A percentile compares a stretch with the other conserved stretches of the same genome.
phyloP scores from a whole-genome alignment of 2,329 filamentous ascomycete species.

The Coniochaeta prunicola region DNA sequence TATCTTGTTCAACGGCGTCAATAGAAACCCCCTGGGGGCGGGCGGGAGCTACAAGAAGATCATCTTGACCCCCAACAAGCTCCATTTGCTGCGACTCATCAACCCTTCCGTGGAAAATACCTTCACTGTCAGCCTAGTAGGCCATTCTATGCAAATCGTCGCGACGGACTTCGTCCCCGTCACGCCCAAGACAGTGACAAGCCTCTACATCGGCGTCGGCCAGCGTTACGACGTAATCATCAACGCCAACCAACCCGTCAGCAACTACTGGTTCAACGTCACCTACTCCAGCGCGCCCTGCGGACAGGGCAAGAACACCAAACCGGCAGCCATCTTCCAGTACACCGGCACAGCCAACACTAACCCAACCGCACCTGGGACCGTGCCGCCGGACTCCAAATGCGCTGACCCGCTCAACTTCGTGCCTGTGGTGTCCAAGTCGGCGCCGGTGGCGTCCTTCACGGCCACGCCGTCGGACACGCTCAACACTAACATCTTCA shows the following conservation, averaged over 20 bases:
- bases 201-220: constrained; percentile 40
- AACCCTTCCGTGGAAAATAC: constrained; percentile 41
- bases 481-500: constrained; percentile 9
- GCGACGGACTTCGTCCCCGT: constrained; percentile 44
- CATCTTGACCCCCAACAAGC: constrained; percentile 31
- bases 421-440: constrained; percentile 12
- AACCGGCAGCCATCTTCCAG: constrained; percentile 10
- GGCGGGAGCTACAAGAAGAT: constrained; percentile 22
- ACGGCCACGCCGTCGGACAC: constrained; percentile 6
- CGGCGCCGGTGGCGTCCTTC: constrained; percentile 9
- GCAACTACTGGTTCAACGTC: constrained; percentile 33
- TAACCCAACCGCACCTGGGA: constrained; percentile 2
- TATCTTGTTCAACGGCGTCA: constrained; percentile 34
- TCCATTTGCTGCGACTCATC: constrained; percentile 38
- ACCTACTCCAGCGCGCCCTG: constrained; percentile 12
- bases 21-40: constrained; percentile 18
- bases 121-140: constrained; percentile 40
- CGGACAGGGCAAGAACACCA: constrained; percentile 12
- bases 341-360: constrained; percentile 3
- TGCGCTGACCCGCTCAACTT: constrained; percentile 12
- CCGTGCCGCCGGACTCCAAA: constrained; percentile 3
- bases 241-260: constrained; percentile 25
- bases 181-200: constrained; percentile 36
- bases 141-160: constrained; percentile 41
- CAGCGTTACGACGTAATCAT: constrained; percentile 41